Evolutionary conservation across 768 basidiomycete species (phyloP).

Genomic region (Agrocybe praecox): DNA sequence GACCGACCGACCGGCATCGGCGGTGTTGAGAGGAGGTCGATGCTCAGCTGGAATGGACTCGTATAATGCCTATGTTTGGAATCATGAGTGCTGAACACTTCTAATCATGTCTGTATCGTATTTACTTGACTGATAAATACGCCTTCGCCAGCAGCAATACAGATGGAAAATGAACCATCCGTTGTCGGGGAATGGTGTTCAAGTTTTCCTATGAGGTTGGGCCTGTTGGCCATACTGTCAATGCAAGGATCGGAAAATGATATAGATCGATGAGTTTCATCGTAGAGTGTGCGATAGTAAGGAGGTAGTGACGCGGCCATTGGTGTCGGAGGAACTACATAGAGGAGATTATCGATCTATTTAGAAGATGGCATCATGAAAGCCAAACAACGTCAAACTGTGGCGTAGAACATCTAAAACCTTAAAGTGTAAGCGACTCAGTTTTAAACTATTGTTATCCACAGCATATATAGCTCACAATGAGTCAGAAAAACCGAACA

Average conservation of each 20-base stretch:
- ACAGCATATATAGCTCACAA: too few species aligned
- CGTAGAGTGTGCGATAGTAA: slow-evolving; percentile 3
- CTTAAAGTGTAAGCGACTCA: too few species aligned
- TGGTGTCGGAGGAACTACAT: too few species aligned
- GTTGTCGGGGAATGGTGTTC: slow-evolving; percentile 3
- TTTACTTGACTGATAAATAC: slow-evolving; percentile 1
- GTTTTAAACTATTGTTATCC: too few species aligned
- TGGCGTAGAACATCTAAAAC: too few species aligned
- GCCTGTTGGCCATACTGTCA: not conserved
- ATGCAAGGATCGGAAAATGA: not conserved
- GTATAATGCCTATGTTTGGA: not conserved
- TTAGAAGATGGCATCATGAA: too few species aligned
- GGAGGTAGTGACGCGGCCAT: not conserved
- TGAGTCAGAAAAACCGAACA: too few species aligned
- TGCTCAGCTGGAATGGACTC: slow-evolving; percentile 3
- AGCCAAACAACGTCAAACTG: too few species aligned
- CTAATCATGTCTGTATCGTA: not conserved
- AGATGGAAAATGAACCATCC: slow-evolving; percentile 6
- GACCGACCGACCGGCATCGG: not conserved
- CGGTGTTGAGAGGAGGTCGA: slow-evolving; percentile 1
- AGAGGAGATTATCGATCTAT: too few species aligned
- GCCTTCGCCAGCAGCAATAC: not conserved
- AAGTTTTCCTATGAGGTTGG: not conserved
- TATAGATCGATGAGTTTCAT: slow-evolving; percentile 1
- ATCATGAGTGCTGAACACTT: not conserved